Conservation (phyloP, 2,329 filamentous ascomycete species). For the Endoconidiophora polonica region DNA sequence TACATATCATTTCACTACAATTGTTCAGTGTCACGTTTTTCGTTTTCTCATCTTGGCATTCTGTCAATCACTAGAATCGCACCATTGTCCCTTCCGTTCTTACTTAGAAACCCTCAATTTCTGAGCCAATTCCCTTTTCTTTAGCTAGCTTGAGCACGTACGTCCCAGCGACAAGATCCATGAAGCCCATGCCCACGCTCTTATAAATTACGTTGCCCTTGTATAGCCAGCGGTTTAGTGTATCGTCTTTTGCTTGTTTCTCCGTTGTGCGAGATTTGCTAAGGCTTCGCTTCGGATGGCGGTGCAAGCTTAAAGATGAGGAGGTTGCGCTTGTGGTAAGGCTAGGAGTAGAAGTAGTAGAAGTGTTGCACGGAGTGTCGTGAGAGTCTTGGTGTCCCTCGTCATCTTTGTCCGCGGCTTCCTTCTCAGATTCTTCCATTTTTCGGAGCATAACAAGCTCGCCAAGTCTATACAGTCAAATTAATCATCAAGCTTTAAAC, state of each 20-base stretch:
- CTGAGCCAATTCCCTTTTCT: conserved; percentile 36
- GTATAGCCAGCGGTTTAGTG: conserved; percentile 38
- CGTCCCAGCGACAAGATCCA: conserved; percentile 47
- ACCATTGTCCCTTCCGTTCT: background rate
- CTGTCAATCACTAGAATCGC: conserved; percentile 1
- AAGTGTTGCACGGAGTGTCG: conserved; percentile 3
- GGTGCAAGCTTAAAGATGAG: no score
- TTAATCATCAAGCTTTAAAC: conserved; percentile 11
- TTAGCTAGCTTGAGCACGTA: conserved; percentile 40
- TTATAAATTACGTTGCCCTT: conserved; percentile 53
- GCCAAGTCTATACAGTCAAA: conserved; percentile 37
- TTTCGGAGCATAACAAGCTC: conserved; percentile 51
- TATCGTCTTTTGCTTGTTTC: conserved; percentile 31
- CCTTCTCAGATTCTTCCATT: conserved; percentile 7
- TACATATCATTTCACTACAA: background rate
- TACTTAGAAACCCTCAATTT: conserved; percentile 33
- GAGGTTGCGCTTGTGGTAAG: background rate
- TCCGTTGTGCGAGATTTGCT: conserved; percentile 14
- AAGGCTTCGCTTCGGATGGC: conserved; percentile 10
- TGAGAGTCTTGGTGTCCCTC: background rate
- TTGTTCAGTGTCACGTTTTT: background rate
- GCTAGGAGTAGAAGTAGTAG: background rate
- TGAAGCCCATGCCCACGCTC: conserved; percentile 47
- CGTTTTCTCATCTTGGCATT: no score
- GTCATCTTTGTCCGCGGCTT: background rate